phyloP scores from a whole-genome alignment of 108 stramenopile species.

The Aureococcus anophagefferens region DNA sequence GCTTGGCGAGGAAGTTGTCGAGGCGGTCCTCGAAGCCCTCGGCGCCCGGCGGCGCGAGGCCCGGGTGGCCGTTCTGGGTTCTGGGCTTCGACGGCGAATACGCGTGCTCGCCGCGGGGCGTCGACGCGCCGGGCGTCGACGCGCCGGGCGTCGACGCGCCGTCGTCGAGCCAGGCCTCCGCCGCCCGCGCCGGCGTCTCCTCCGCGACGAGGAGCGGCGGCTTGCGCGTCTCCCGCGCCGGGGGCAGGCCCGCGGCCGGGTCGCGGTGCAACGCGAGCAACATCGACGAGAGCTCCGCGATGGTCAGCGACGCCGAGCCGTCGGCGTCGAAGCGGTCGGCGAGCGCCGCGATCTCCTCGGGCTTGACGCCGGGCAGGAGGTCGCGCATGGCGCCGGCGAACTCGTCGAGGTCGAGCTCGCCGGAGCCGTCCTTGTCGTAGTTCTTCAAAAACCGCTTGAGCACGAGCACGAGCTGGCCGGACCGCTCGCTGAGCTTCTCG shows the following conservation, averaged over 20 bases:
- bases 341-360: background rate
- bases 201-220: too few species aligned
- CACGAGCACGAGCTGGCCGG: background rate
- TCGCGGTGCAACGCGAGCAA: too few species aligned
- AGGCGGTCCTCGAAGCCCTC: background rate
- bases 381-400: background rate
- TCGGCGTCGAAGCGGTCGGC: slow-evolving; percentile 1
- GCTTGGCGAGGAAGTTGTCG: background rate
- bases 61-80: too few species aligned
- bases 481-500: too few species aligned
- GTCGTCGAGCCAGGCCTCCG: too few species aligned
- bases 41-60: background rate
- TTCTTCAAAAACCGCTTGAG: background rate
- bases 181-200: too few species aligned
- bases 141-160: too few species aligned
- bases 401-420: background rate
- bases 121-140: too few species aligned
- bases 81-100: too few species aligned
- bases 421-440: background rate
- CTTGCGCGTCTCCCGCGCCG: too few species aligned
- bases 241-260: too few species aligned
- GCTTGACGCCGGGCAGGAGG: background rate
- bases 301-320: background rate
- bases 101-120: too few species aligned
- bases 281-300: background rate